Percentiles rank a stretch among this genome's conserved stretches.
These are phyloP conservation scores for Boechera retrofracta DNA, from an alignment of 345 rosid species.

Conservation along the genomic window DNA sequence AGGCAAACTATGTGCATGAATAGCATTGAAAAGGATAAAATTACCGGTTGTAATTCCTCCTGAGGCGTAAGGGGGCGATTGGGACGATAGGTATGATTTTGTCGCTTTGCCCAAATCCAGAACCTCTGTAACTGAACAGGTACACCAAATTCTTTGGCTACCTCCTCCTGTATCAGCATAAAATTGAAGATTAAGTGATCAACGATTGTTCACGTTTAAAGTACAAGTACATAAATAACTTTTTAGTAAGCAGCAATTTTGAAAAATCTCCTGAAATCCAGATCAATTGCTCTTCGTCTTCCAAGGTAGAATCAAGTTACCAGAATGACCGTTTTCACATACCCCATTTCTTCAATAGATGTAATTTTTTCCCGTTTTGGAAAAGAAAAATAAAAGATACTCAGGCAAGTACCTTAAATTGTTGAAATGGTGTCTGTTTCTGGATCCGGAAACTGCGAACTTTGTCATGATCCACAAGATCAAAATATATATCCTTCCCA, in stretches of 20 bases:
- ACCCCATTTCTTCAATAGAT: conserved; percentile 15
- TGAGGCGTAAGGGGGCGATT: conserved; percentile 73
- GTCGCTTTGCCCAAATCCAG: conserved; percentile 98
- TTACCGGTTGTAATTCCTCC: conserved; percentile 85
- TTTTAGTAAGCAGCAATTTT: background rate
- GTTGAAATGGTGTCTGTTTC: conserved; percentile 75
- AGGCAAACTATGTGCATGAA: conserved; percentile 21
- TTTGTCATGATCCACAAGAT: conserved; percentile 96
- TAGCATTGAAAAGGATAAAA: conserved; percentile 20
- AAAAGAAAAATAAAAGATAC: conserved; percentile 7
- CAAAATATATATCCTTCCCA: conserved; percentile 91
- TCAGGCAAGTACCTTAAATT: conserved; percentile 70
- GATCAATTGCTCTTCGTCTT: conserved; percentile 19
- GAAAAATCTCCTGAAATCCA: conserved; percentile 3
- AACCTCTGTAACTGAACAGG: conserved; percentile 87
- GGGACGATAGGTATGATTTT: conserved; percentile 94
- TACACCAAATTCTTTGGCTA: conserved; percentile 88
- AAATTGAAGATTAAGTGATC: background rate
- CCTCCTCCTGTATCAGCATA: conserved; percentile 71
- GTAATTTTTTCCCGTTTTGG: background rate
- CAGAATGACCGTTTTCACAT: conserved; percentile 13
- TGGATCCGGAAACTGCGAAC: conserved; percentile 88
- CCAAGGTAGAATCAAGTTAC: conserved; percentile 10
- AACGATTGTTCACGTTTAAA: conserved; percentile 16
- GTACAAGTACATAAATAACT: conserved; percentile 5